These are phyloP conservation scores for Pichia sp. DNA, from an alignment of 1,139 yeast genomes.

Conservation along the genomic window DNA sequence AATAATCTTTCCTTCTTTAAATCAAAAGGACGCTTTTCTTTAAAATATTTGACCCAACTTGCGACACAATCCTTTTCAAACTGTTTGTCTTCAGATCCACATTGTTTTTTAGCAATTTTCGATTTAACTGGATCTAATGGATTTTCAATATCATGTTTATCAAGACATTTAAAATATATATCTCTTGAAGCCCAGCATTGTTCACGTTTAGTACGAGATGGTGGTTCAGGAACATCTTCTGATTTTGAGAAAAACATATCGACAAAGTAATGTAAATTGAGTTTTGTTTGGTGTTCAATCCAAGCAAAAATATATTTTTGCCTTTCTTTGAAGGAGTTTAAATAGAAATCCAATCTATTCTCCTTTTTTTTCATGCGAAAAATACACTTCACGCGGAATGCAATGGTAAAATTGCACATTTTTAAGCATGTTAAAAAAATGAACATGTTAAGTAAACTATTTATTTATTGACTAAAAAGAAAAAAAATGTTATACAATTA, in stretches of 20 bases:
- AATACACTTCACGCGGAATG: too few species aligned
- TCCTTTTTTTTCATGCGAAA: too few species aligned
- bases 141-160: constrained; percentile 45
- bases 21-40: constrained; percentile 58
- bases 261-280: too few species aligned
- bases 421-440: background rate
- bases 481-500: background rate
- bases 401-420: too few species aligned
- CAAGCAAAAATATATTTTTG: too few species aligned
- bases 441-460: background rate
- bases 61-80: constrained; percentile 54
- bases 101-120: constrained; percentile 32
- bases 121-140: constrained; percentile 36
- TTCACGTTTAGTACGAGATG: constrained; percentile 48
- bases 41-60: constrained; percentile 65
- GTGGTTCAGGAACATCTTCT: constrained; percentile 34
- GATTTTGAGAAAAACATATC: constrained; percentile 11
- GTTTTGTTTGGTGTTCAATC: background rate
- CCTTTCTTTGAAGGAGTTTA: too few species aligned
- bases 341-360: too few species aligned
- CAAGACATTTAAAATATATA: constrained; percentile 51
- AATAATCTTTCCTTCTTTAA: constrained; percentile 46
- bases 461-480: background rate
- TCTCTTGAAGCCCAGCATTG: constrained; percentile 69
- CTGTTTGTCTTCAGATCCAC: constrained; percentile 39